Evolutionary conservation across 805 yeast genomes (phyloP).

Genomic region (Yamadazyma insecticola): DNA sequence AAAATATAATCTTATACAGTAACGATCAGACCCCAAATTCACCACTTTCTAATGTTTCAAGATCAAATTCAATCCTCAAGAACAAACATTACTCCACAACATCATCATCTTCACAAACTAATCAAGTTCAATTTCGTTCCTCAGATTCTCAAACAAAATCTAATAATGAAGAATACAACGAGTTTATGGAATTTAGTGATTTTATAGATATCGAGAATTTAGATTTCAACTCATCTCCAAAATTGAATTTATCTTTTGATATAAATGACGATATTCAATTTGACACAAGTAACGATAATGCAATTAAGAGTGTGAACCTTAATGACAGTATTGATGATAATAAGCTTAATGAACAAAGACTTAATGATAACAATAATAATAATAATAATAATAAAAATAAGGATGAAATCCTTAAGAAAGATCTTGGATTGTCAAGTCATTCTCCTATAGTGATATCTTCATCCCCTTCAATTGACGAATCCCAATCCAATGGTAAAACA

Average conservation of each 20-base stretch:
- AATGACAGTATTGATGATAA: no score
- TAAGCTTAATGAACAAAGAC: no score
- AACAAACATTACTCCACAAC: constrained; percentile 14
- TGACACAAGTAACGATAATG: no score
- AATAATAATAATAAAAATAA: no score
- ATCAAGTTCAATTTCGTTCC: neutral
- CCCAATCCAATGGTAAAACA: no score
- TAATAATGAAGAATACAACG: constrained; percentile 14
- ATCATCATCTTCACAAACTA: constrained; percentile 1
- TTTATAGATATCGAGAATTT: constrained; percentile 32
- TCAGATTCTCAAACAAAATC: neutral
- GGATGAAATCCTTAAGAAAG: no score
- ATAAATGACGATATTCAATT: no score
- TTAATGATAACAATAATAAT: no score
- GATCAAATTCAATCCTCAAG: constrained; percentile 38
- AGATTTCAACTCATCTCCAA: constrained; percentile 7
- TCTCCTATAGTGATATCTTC: constrained; percentile 11
- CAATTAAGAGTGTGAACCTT: no score
- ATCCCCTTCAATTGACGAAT: constrained; percentile 11
- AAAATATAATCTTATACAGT: constrained; percentile 27
- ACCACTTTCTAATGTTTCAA: constrained; percentile 17
- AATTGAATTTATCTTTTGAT: no score
- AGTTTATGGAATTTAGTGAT: constrained; percentile 39
- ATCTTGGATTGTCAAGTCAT: neutral
- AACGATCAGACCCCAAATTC: constrained; percentile 11